Evolutionary conservation across 352 stramenopile genomes (phyloP).

Genomic region (Globisporangium mamillatum): DNA sequence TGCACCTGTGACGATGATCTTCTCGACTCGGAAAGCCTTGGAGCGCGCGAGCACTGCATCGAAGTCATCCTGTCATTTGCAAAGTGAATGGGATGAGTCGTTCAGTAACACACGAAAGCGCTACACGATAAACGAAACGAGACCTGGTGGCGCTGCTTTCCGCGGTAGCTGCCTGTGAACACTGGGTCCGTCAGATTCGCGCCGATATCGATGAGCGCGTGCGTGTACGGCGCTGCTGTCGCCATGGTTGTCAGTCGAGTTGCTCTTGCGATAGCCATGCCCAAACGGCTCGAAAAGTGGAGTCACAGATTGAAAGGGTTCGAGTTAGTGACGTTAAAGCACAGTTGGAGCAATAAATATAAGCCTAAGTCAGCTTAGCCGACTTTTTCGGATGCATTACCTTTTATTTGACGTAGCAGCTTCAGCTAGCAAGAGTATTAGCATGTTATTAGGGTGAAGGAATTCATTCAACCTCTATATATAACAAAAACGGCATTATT

Average conservation of each 20-base stretch:
- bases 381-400: too few relatives aligned
- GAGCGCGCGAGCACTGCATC: conserved; percentile 85
- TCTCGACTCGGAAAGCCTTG: conserved; percentile 76
- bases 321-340: neutral
- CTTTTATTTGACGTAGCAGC: neutral
- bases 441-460: too few relatives aligned
- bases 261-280: conserved; percentile 1
- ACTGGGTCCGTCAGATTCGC: conserved; percentile 93
- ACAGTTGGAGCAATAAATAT: neutral
- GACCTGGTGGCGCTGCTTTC: conserved; percentile 87
- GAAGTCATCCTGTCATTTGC: conserved; percentile 19
- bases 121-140: conserved; percentile 11
- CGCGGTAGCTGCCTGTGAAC: conserved; percentile 89
- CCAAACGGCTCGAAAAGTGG: neutral
- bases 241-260: conserved; percentile 10
- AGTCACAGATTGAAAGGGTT: neutral
- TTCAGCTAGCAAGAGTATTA: neutral
- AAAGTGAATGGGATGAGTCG: neutral
- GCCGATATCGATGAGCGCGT: conserved; percentile 90
- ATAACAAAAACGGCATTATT: neutral
- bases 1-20: conserved; percentile 90
- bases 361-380: neutral
- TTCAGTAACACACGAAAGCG: neutral
- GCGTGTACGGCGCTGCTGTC: neutral
- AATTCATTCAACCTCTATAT: too few relatives aligned